Percentiles rank a stretch among this genome's conserved stretches.
Conservation (phyloP, 208 protist genomes). For the Acanthamoeba sp. region DNA sequence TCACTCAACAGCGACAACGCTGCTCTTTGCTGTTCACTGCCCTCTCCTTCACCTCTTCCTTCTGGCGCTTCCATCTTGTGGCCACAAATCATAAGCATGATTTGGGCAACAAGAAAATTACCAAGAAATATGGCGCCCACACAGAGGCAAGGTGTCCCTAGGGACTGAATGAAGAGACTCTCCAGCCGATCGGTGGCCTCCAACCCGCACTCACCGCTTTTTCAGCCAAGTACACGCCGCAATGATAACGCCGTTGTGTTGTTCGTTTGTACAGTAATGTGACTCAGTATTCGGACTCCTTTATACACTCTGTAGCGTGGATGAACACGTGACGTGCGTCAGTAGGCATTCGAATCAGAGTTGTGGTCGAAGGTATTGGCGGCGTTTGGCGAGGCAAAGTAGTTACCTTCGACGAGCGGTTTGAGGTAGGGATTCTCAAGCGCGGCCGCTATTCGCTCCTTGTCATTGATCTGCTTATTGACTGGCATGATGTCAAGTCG, state of each 20-base stretch:
- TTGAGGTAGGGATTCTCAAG: conserved; percentile 86
- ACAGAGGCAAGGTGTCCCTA: too few relatives aligned
- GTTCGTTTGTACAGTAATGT: too few relatives aligned
- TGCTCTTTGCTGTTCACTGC: not conserved
- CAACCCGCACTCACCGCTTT: too few relatives aligned
- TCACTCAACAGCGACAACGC: conserved; percentile 5
- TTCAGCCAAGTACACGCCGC: too few relatives aligned
- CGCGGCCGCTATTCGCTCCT: conserved; percentile 89
- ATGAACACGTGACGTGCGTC: not conserved
- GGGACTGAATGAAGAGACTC: too few relatives aligned
- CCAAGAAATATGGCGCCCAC: too few relatives aligned
- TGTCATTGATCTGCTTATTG: conserved; percentile 90
- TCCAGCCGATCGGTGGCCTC: too few relatives aligned
- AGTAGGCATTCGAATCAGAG: too few relatives aligned
- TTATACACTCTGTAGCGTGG: conserved; percentile 59
- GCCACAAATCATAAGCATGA: too few relatives aligned
- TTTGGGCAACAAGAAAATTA: too few relatives aligned
- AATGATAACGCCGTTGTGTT: too few relatives aligned
- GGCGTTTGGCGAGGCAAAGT: not conserved
- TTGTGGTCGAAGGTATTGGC: not conserved
- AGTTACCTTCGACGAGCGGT: conserved; percentile 78
- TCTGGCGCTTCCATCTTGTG: conserved; percentile 11
- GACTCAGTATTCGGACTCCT: conserved; percentile 24
- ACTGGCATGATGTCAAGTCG: conserved; percentile 71
- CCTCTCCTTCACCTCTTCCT: not conserved